Base-by-base conservation (phyloP, 2,329 filamentous ascomycete species). In the Bipolaris sorokiniana region DNA sequence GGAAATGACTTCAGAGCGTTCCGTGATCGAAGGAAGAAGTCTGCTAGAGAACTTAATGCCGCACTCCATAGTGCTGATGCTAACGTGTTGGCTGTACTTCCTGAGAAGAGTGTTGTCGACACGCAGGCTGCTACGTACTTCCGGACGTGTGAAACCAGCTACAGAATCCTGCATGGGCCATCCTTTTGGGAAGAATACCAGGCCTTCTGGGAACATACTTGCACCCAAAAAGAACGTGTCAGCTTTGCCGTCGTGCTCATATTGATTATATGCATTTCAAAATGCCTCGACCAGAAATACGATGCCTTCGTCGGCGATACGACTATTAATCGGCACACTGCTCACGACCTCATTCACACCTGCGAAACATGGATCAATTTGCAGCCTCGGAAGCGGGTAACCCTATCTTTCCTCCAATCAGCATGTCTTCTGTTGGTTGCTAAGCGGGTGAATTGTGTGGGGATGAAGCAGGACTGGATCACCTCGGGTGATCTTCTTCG, bases 401-500 rank as follows among this genome's bases (percentile, higher is more conserved):
- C 81, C 2, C 73, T 84, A 1, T 72, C 68, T 2, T 77, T 81
- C 54, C 79, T 85, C 38, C 83, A 85, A 33, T 72, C 84, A 3
- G 78, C 81, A 13, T 82, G 83, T 50, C 70, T 86, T 20, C 68
- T 83, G 10, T 69, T 83, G 5, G 73, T 84, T 6, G 81, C 83
- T 0, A 82, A 80, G 53, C 79, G 82, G 37, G 76, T 75, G 3
- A 82, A 82, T 53, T 80, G 78, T n/a, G 77, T 83, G 55, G 83
- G 82, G 56, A 73, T 80, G 51, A 86, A 85, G 66, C 79, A 83
- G 56, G 79, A 81, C 15, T 85, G 83, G 83, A 73, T 82, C 6
- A 73, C 79, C 2, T 78, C 80, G 0, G 82, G 82, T 2, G 80
- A 78, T n/a, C 59, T 86, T 10, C 67, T 86, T 5, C 78, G 82